A percentile compares a stretch with the other conserved stretches of the same genome.
phyloP scores from a whole-genome alignment of 192 early-diverging fungal genomes.

The Helicostylum pulchrum region DNA sequence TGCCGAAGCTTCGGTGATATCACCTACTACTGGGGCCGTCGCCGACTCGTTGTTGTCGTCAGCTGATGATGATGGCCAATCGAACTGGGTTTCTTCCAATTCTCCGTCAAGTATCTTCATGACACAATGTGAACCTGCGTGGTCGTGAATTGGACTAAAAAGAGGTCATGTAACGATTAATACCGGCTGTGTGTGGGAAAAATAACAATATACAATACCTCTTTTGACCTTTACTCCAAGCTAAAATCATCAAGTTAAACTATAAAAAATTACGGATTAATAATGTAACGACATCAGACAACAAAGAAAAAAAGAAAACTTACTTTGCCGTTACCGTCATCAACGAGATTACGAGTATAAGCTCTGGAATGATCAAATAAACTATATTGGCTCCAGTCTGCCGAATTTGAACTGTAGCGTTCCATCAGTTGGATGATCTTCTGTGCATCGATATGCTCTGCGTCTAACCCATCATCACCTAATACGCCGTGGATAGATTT shows the following conservation, averaged over 20 bases:
- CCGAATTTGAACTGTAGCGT: constrained; percentile 58
- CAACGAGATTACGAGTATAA: constrained; percentile 88
- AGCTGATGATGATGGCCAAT: constrained; percentile 55
- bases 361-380: constrained; percentile 64
- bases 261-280: constrained; percentile 9
- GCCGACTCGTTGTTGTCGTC: constrained; percentile 9
- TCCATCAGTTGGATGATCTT: constrained; percentile 65
- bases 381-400: constrained; percentile 76
- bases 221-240: constrained; percentile 71
- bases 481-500: constrained; percentile 48
- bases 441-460: constrained; percentile 52
- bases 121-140: constrained; percentile 84
- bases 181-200: neutral
- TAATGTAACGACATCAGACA: too few species aligned
- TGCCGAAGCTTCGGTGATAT: constrained; percentile 29
- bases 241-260: constrained; percentile 90
- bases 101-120: constrained; percentile 88
- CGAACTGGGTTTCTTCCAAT: constrained; percentile 72
- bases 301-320: neutral
- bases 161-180: constrained; percentile 1
- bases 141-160: constrained; percentile 87
- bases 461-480: constrained; percentile 52
- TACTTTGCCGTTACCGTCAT: constrained; percentile 81
- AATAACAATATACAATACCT: constrained; percentile 38
- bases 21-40: constrained; percentile 1